These are phyloP conservation scores for Aschersonia sp. DNA, from an alignment of 2,329 filamentous ascomycete genomes.

Conservation along the genomic window DNA sequence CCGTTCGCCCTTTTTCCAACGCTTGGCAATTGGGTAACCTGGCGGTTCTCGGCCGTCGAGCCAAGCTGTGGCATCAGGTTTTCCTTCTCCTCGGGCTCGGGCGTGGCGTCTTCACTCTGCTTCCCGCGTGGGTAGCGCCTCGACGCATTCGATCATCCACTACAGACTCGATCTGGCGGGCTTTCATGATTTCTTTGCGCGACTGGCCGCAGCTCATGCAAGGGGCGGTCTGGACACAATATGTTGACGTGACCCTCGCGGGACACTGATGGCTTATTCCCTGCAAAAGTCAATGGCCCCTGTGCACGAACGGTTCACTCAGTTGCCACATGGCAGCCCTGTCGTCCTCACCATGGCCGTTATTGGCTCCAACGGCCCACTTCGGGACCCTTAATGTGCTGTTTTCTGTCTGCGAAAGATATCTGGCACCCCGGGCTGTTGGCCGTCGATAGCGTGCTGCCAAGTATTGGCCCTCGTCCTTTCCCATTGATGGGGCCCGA, in stretches of 20 bases:
- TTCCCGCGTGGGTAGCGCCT: neutral
- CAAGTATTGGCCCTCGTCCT: neutral
- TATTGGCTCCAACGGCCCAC: neutral
- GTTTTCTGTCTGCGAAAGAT: neutral
- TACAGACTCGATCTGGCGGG: neutral
- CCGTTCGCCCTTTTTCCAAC: neutral
- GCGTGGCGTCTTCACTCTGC: neutral
- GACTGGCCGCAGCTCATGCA: neutral
- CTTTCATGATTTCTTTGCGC: neutral
- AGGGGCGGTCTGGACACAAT: neutral
- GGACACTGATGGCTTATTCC: neutral
- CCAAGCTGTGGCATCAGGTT: too few relatives aligned
- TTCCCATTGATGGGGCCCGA: neutral
- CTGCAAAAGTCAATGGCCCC: neutral
- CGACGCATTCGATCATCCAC: neutral
- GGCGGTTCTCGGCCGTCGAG: neutral
- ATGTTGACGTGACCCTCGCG: neutral
- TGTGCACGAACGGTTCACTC: neutral
- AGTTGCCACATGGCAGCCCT: slow-evolving; percentile 3
- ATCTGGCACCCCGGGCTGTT: neutral
- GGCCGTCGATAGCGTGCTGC: neutral
- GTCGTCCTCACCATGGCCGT: neutral
- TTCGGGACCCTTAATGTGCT: neutral
- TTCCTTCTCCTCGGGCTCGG: too few relatives aligned
- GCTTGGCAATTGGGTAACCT: neutral